Base-by-base conservation (phyloP, 1,139 yeast species). In the Insectozyma bohioensis region DNA sequence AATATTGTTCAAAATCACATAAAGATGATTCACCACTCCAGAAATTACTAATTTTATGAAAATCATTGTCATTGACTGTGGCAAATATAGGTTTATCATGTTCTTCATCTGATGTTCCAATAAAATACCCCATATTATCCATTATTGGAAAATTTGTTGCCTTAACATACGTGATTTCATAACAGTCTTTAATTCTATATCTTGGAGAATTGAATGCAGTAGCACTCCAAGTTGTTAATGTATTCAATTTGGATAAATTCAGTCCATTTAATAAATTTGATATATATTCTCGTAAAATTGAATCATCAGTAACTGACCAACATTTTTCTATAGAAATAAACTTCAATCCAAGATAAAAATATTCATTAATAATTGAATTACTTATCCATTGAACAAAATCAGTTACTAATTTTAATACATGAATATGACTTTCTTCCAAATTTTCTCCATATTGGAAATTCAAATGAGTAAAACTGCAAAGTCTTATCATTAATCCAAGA, bases 261-360 rank as follows among this genome's bases (percentile, higher is more conserved):
- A 20, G 20, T 8, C 21, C 26, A 9, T 25, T 14, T 5, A 33
- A 26, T n/a, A 27, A 19, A 19, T 29, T 27, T 10, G 29, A 39
- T 29, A 48, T 49, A 33, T 46, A 46, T 20, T 49, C 52, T 34
- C 65, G 37, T 7, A 47, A 34, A 10, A 51, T 38, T 0, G 55
- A 41, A 25, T 59, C 67, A 37, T 61, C 63, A 1, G 56, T 42
- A 7, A 58, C 46, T 1, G 66, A 56, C 68, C 68, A 63, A 24
- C 63, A 56, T 37, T 58, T 56, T 34, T 57, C 62, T 7, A 58
- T 3, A 45, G 51, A 28, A 19, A 34, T 12, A 28, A 20, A 12
- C 42, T 35, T 10, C 25, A 43, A 21, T 12, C 36, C 39, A 30
- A 41, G 10, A n/a, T n/a, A n/a, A 19, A 25, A 23, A 11, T 34